Evolutionary conservation across 176 grass and related monocot species (phyloP).

Genomic region (Triticum turgidum): DNA sequence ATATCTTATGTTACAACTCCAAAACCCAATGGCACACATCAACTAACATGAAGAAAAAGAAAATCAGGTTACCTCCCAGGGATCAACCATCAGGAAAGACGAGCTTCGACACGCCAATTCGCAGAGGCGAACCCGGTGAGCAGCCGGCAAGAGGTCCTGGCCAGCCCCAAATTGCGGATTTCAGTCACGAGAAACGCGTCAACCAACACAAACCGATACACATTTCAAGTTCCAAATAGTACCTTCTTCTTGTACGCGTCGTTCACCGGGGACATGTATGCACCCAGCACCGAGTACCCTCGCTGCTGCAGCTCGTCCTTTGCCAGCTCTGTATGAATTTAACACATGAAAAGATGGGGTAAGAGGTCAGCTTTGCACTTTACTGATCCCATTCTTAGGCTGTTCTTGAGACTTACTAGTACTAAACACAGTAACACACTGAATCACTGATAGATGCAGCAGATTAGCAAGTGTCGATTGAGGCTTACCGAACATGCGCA

Average conservation of each 20-base stretch:
- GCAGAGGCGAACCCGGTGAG: slow-evolving; percentile 58
- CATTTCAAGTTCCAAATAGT: neutral
- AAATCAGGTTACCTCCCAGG: slow-evolving; percentile 75
- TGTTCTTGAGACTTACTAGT: neutral
- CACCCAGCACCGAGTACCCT: slow-evolving; percentile 48
- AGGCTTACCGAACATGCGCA: slow-evolving; percentile 79
- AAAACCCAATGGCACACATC: neutral
- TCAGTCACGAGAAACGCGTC: neutral
- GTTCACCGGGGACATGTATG: slow-evolving; percentile 89
- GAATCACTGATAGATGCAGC: neutral
- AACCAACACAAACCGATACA: neutral
- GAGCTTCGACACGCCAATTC: slow-evolving; percentile 69
- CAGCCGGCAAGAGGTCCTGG: slow-evolving; percentile 62
- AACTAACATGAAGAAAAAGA: neutral
- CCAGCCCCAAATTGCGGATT: neutral
- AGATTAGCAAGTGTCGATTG: neutral
- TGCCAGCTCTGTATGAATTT: slow-evolving; percentile 56
- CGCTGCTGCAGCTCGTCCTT: slow-evolving; percentile 69
- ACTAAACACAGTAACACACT: neutral
- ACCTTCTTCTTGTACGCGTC: slow-evolving; percentile 96
- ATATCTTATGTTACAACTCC: neutral
- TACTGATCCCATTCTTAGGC: neutral
- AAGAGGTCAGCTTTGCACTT: neutral
- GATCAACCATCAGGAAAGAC: slow-evolving; percentile 84
- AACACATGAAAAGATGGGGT: neutral